A percentile compares a stretch with the other conserved stretches of the same genome.
Conservation (phyloP, 441 rosid genomes). For the Croton setiger region DNA sequence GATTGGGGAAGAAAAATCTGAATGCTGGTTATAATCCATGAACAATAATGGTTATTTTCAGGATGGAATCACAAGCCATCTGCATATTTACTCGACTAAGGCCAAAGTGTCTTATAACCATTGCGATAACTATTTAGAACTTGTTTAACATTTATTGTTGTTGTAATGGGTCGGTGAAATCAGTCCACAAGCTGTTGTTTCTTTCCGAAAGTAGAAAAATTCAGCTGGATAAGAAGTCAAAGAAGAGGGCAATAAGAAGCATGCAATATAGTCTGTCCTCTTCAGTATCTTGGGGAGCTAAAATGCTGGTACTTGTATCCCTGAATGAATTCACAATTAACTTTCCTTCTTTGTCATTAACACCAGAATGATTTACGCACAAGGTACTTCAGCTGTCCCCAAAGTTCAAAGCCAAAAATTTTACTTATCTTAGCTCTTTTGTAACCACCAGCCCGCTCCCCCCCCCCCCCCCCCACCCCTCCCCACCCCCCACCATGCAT, state of each 20-base stretch:
- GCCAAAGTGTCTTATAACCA: neutral
- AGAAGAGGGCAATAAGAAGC: neutral
- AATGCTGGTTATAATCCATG: neutral
- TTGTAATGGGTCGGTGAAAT: neutral
- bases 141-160: neutral
- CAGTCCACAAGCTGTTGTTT: neutral
- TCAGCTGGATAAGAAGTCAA: neutral
- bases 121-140: neutral
- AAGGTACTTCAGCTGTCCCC: conserved; percentile 1
- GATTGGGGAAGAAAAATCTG: neutral
- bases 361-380: neutral
- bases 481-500: neutral
- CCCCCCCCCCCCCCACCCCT: too few species aligned
- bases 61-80: neutral
- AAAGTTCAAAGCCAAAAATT: neutral
- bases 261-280: too few species aligned
- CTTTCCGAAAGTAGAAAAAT: neutral
- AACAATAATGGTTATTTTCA: neutral
- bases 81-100: neutral
- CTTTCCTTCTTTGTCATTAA: neutral
- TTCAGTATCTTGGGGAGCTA: too few species aligned
- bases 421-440: conserved; percentile 3
- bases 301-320: neutral
- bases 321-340: neutral
- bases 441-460: too few species aligned